Conservation (phyloP, 2,329 filamentous ascomycete genomes). For the Alternaria gaisen region DNA sequence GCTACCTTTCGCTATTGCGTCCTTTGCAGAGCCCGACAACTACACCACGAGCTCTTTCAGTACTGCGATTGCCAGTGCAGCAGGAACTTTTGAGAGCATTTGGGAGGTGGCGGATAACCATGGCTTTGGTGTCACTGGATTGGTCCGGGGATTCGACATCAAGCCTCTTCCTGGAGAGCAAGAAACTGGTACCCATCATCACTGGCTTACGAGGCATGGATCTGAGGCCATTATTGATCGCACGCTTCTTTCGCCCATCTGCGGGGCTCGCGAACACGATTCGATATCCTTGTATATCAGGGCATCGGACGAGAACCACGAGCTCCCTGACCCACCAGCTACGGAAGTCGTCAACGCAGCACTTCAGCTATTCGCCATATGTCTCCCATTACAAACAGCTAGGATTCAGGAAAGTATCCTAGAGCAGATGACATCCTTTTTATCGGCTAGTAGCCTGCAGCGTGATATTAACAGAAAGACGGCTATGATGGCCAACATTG, state of each 20-base stretch:
- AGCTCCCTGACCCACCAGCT: slow-evolving; percentile 78
- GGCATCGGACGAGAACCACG: slow-evolving; percentile 57
- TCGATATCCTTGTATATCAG: slow-evolving; percentile 79
- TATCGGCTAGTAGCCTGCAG: slow-evolving; percentile 80
- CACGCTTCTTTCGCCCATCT: slow-evolving; percentile 69
- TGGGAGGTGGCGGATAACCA: slow-evolving; percentile 97
- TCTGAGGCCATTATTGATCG: slow-evolving; percentile 72
- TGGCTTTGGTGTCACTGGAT: slow-evolving; percentile 89
- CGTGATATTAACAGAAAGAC: slow-evolving; percentile 88
- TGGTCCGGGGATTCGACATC: slow-evolving; percentile 80
- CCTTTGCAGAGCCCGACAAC: slow-evolving; percentile 92
- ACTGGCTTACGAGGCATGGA: slow-evolving; percentile 64
- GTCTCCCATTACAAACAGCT: slow-evolving; percentile 84
- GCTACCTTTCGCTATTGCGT: slow-evolving; percentile 85
- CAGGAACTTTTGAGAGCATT: slow-evolving; percentile 88
- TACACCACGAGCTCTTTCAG: slow-evolving; percentile 86
- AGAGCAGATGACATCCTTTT: slow-evolving; percentile 89
- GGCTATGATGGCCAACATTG: slow-evolving; percentile 90
- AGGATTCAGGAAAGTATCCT: slow-evolving; percentile 96
- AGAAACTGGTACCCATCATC: slow-evolving; percentile 53
- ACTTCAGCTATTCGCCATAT: slow-evolving; percentile 90
- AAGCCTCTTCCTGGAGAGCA: slow-evolving; percentile 71
- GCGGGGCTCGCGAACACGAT: slow-evolving; percentile 87
- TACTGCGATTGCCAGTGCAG: slow-evolving; percentile 88
- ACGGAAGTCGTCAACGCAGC: slow-evolving; percentile 96